Evolutionary conservation across 2,329 filamentous ascomycete genomes (phyloP), one percentile per base, ranked within the genome.

Genomic region (Fusarium sp.): DNA sequence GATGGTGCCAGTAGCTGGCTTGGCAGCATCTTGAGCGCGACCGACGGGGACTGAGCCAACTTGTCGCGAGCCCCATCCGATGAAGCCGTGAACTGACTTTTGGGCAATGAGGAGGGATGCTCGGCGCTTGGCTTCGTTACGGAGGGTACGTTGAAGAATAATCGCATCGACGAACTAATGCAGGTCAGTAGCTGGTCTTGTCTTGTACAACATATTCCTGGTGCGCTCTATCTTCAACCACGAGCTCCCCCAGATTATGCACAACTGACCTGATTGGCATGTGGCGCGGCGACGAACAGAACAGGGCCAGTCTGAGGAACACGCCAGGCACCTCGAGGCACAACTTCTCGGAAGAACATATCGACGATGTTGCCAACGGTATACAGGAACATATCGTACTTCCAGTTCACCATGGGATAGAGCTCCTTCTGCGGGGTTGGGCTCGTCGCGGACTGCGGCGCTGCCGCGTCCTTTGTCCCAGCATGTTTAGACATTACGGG

Each of bases 291-390:
- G 76, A 99, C 96, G 79, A 99, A 96, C 68, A 99, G 94, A 72
- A 99, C 90, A 3, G 96, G 95, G 0, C 95, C 96, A 72, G 90
- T 89, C 79, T 93, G 91, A 50, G 96, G 96, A 50, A 99, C 93
- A 83, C 95, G 96, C 95, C 96, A 99, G 72, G 95, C 94, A 76
- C 95, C 95, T 74, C 96, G 90, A 18, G 96, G 96, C 81, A 98
- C 95, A 22, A 99, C 94, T 84, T 99, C 96, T 77, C 96, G 92
- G 87, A 99, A 99, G 90, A 99, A 99, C 76, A 98, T 91, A 83
- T 99, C 96, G 75, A 97, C 91, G 59, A 98, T 87, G 73, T 98
- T 90, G 47, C 92, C 93, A 81, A 95, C 92, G 55, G 88, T 87
- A 88, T 93, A 94, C 38, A 95, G 87, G 79, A 95, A 93, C 67